Evolutionary conservation across 1,284 basidiomycete genomes (phyloP), one percentile per base, ranked within the genome.

Genomic region (Cutaneotrichosporon sp.): DNA sequence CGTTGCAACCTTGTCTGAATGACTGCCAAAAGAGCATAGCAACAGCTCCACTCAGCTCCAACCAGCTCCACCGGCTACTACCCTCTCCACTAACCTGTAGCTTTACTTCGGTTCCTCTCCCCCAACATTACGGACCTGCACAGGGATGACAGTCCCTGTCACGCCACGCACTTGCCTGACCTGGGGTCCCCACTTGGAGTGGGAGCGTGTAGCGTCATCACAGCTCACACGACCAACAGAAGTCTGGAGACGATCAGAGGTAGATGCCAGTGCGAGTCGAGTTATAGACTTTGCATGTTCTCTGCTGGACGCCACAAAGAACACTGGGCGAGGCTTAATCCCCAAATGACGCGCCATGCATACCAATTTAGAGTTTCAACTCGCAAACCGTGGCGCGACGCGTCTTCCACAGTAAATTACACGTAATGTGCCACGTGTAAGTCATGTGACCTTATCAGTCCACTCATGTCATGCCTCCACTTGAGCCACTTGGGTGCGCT

Each of bases 391-490:
- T n/a, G 38, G n/a, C 38, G 38, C 38, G 38, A 18, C 18, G 16
- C 34, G 11, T 14, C 5, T 47, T 47, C 22, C n/a, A n/a, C n/a
- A n/a, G n/a, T n/a, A n/a, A n/a, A n/a, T 24, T 24, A 47, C 45
- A 47, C 45, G 45, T 47, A 22, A 47, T 47, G 9, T 4, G 25
- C 22, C 18, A 27, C 45, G 20, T 5, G 22, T 4, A 18, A 6
- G 9, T 22, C 45, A 47, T 22, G 45, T 47, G 45, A 16, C n/a
- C 10, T 50, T 50, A 50, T 50, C 47, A 50, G 45, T 46, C 45
- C 22, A 16, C 24, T 31, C 25, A 29, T 31, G n/a, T 29, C 14
- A 13, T 4, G 18, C 47, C 47, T 50, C 47, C 47, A 50, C 47
- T 27, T 47, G 10, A 3, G 34, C 16, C 16, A n/a, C n/a, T n/a